Percentiles rank a stretch among this genome's conserved stretches.
These are phyloP conservation scores for Coniochaeta sp. DNA, from an alignment of 2,329 filamentous ascomycete genomes.

Conservation along the genomic window DNA sequence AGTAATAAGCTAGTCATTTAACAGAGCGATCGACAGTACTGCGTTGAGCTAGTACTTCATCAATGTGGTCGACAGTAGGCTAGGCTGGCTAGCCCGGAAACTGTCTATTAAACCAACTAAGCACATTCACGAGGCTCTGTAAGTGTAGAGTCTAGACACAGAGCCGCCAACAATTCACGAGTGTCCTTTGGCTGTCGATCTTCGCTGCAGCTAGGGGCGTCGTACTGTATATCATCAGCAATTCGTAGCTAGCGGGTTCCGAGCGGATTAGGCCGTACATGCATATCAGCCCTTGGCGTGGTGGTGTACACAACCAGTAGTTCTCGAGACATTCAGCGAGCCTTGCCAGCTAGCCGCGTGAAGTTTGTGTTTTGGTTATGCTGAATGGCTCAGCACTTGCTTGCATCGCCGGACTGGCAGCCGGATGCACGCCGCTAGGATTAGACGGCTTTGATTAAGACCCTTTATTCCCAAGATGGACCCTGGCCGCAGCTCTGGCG, in stretches of 20 bases:
- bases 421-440: background rate
- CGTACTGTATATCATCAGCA: background rate
- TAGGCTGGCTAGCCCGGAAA: background rate
- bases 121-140: background rate
- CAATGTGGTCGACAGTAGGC: background rate
- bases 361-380: background rate
- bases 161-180: background rate
- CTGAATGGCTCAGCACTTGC: background rate
- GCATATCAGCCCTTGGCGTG: background rate
- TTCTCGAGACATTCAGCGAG: background rate
- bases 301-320: background rate
- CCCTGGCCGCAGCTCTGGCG: conserved; percentile 1
- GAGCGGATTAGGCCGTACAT: background rate
- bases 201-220: background rate
- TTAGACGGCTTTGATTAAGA: background rate
- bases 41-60: background rate
- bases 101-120: background rate
- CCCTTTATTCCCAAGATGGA: background rate
- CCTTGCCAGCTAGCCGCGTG: background rate
- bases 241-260: background rate
- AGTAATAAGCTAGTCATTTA: background rate
- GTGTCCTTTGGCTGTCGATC: background rate
- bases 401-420: background rate
- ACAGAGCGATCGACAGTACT: background rate
- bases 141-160: background rate